Evolutionary conservation across 2,329 filamentous ascomycete species (phyloP).

Genomic region (Colletotrichum sp.): DNA sequence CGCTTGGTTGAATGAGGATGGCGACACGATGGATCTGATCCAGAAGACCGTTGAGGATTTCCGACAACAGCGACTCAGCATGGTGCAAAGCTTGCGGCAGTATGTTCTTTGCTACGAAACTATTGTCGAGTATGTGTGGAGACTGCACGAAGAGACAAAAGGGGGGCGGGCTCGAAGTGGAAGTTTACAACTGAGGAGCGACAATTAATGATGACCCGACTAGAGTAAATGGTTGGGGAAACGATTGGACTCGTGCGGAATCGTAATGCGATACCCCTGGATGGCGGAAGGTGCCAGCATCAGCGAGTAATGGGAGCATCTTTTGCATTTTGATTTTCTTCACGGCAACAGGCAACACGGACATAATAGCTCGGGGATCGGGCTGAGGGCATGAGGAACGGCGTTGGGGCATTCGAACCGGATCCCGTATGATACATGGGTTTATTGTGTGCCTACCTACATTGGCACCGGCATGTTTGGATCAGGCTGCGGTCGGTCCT

Average conservation of each 20-base stretch:
- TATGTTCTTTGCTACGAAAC: conserved; percentile 98
- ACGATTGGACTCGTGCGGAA: not conserved
- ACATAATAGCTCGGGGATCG: not conserved
- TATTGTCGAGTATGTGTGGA: conserved; percentile 81
- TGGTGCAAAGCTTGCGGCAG: conserved; percentile 94
- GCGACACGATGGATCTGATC: conserved; percentile 78
- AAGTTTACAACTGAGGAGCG: conserved; percentile 20
- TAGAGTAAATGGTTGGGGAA: not conserved
- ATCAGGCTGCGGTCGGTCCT: not conserved
- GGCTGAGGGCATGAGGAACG: conserved; percentile 9
- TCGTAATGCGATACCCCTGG: conserved; percentile 17
- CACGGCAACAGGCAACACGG: conserved; percentile 5
- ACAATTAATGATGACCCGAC: conserved; percentile 1
- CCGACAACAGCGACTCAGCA: conserved; percentile 84
- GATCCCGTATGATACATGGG: conserved; percentile 8
- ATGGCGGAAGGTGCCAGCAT: conserved; percentile 10
- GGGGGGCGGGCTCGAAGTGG: conserved; percentile 25
- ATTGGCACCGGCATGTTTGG: not conserved
- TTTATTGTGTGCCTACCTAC: not conserved
- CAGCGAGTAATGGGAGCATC: conserved; percentile 12
- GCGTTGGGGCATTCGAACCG: conserved; percentile 13
- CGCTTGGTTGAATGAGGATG: conserved; percentile 72
- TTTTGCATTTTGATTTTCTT: conserved; percentile 6
- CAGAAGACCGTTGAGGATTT: conserved; percentile 92
- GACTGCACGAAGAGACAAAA: conserved; percentile 45